A percentile compares a stretch with the other conserved stretches of the same genome.
Evolutionary conservation across 108 stramenopile genomes (phyloP).

Genomic region (Fragilariopsis cylindrus): DNA sequence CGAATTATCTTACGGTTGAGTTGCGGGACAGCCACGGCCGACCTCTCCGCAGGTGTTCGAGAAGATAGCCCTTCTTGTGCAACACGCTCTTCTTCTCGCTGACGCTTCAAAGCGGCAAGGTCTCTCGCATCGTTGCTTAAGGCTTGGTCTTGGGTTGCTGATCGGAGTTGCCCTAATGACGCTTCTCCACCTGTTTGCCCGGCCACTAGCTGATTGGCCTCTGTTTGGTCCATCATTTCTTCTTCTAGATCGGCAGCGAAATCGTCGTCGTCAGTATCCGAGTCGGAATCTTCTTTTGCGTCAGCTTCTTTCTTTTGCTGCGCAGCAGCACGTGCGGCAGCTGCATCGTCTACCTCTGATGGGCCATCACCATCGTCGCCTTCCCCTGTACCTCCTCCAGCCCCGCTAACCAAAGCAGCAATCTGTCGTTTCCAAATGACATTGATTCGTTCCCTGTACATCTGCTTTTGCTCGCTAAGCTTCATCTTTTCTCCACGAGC

Average conservation of each 20-base stretch:
- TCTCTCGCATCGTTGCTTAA: constrained; percentile 78
- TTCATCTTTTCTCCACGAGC: constrained; percentile 89
- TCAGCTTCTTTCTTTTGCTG: constrained; percentile 34
- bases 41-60: constrained; percentile 1
- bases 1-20: constrained; percentile 66
- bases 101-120: constrained; percentile 68
- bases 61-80: constrained; percentile 59
- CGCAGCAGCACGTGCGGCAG: constrained; percentile 24
- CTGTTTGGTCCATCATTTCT: constrained; percentile 67
- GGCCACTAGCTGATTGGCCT: constrained; percentile 70
- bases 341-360: constrained; percentile 35
- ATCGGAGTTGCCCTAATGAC: constrained; percentile 38
- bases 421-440: constrained; percentile 89
- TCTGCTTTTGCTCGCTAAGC: constrained; percentile 82
- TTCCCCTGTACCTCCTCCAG: constrained; percentile 43
- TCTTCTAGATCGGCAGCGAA: constrained; percentile 68
- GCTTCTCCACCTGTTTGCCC: constrained; percentile 49
- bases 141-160: constrained; percentile 53
- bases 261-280: constrained; percentile 62
- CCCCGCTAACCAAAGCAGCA: constrained; percentile 51
- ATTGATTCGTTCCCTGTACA: constrained; percentile 84
- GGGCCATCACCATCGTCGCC: constrained; percentile 36
- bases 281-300: constrained; percentile 43
- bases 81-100: constrained; percentile 71
- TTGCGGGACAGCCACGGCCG: constrained; percentile 11